A percentile compares a stretch with the other conserved stretches of the same genome.
phyloP scores from a whole-genome alignment of 352 stramenopile species.

The Pythium phragmiticola region DNA sequence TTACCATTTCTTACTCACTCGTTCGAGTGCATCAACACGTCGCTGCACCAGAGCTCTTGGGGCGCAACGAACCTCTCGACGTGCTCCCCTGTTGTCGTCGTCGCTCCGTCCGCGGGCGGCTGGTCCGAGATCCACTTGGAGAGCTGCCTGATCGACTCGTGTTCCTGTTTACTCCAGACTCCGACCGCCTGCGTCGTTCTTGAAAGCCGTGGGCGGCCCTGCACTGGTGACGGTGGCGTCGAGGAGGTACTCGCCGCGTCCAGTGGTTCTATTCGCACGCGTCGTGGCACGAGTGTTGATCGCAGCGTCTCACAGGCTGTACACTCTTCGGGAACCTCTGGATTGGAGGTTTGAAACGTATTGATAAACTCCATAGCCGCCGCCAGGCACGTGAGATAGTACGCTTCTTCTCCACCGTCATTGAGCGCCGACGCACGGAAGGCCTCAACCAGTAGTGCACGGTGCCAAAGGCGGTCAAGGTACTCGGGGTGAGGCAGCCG shows the following conservation, averaged over 20 bases:
- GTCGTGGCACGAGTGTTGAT: neutral
- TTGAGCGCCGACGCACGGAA: conserved; percentile 23
- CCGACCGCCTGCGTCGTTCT: neutral
- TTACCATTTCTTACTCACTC: neutral
- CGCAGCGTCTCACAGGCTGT: conserved; percentile 3
- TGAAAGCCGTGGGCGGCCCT: conserved; percentile 6
- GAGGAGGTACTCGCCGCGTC: neutral
- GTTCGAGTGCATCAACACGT: neutral
- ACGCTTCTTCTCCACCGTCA: conserved; percentile 33
- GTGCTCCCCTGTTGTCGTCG: neutral
- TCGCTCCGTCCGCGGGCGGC: conserved; percentile 5
- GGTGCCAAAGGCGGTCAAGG: conserved; percentile 30
- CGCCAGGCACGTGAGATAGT: conserved; percentile 34
- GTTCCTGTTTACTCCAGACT: conserved; percentile 20
- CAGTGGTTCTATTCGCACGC: neutral
- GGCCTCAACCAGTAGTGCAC: conserved; percentile 22
- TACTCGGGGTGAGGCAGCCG: conserved; percentile 13
- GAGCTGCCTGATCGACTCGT: conserved; percentile 28
- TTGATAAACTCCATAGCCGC: conserved; percentile 34
- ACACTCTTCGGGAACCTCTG: neutral
- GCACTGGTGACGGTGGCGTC: neutral
- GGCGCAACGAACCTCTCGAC: conserved; percentile 15
- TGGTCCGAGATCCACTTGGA: conserved; percentile 32
- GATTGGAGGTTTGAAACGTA: conserved; percentile 14
- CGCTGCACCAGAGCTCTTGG: conserved; percentile 18